Conservation (phyloP, 805 yeast genomes). For the Lipomyces lipofer region DNA sequence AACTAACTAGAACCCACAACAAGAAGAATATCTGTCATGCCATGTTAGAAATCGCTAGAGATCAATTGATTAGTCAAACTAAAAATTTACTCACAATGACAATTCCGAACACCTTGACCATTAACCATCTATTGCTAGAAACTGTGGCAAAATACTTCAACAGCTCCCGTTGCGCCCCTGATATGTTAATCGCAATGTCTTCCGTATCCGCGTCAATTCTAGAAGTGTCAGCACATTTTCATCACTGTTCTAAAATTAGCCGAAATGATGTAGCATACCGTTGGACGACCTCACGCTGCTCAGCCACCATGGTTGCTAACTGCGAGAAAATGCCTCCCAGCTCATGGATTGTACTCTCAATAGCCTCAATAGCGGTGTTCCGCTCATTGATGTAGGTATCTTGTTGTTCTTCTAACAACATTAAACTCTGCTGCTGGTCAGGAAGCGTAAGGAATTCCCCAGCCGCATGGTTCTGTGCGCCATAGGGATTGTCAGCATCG, state of each 20-base stretch:
- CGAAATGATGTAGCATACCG: conserved; percentile 42
- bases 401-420: conserved; percentile 82
- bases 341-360: conserved; percentile 95
- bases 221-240: neutral
- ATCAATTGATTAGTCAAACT: conserved; percentile 45
- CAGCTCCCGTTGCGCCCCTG: conserved; percentile 92
- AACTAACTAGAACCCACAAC: conserved; percentile 35
- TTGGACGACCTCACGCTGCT: conserved; percentile 95
- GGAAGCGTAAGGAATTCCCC: conserved; percentile 70
- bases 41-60: neutral
- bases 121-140: conserved; percentile 88
- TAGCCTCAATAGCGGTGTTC: conserved; percentile 88
- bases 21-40: conserved; percentile 29
- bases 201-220: conserved; percentile 88
- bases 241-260: neutral
- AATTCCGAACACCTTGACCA: conserved; percentile 84
- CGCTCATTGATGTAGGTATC: conserved; percentile 76
- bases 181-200: conserved; percentile 83
- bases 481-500: conserved; percentile 28
- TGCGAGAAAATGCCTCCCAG: conserved; percentile 94
- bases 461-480: conserved; percentile 34
- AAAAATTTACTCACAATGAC: conserved; percentile 64
- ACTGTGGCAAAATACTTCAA: conserved; percentile 85
- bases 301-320: conserved; percentile 95
- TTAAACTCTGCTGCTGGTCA: conserved; percentile 77